Percentiles rank a stretch among this genome's conserved stretches.
These are phyloP conservation scores for Sarocladium strictum DNA, from an alignment of 2,329 filamentous ascomycete genomes.

Conservation along the genomic window DNA sequence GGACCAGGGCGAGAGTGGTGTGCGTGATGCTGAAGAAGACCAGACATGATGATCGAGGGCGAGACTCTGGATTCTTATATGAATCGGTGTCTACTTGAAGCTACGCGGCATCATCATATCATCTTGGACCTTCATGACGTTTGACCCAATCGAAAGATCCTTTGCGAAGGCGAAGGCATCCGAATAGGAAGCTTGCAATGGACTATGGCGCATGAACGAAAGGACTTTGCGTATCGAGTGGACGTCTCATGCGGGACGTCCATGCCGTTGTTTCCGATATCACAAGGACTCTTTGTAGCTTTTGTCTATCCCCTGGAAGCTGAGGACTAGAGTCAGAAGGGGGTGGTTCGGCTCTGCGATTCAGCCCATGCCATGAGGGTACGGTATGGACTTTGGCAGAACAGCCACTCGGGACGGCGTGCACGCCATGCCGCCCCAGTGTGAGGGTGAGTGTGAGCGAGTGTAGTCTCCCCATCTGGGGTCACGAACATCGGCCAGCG, in stretches of 20 bases:
- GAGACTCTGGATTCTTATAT: not conserved
- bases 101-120: not conserved
- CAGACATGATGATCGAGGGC: not conserved
- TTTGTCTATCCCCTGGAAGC: too few relatives aligned
- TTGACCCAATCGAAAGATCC: not conserved
- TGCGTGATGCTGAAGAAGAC: not conserved
- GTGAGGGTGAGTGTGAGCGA: not conserved
- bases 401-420: too few relatives aligned
- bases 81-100: not conserved
- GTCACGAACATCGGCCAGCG: not conserved
- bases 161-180: not conserved
- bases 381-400: not conserved
- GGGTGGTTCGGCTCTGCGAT: too few relatives aligned
- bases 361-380: too few relatives aligned
- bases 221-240: not conserved
- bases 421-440: too few relatives aligned
- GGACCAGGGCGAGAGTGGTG: not conserved
- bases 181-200: constrained; percentile 6
- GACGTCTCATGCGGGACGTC: not conserved
- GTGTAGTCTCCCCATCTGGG: not conserved
- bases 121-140: not conserved
- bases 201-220: not conserved
- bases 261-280: not conserved
- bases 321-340: too few relatives aligned
- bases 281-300: not conserved